phyloP scores from a whole-genome alignment of 75 land plant genomes.

The Pinus albicaulis region DNA sequence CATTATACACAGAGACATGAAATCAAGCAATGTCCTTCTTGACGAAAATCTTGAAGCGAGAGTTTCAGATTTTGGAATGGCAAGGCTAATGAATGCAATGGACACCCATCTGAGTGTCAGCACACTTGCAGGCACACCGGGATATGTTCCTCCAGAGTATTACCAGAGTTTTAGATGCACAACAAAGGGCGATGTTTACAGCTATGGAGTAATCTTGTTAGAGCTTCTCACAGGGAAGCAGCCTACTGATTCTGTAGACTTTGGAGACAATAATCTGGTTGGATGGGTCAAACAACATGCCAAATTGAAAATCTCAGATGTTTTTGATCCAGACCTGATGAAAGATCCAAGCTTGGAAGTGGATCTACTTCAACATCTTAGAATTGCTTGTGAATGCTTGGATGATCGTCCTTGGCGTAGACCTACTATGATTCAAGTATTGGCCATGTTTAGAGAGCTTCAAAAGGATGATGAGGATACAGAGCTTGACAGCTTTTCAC shows the following conservation, averaged over 20 bases:
- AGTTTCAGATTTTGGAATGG: slow-evolving; percentile 70
- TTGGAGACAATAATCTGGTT: slow-evolving; percentile 41
- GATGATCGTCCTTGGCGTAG: slow-evolving; percentile 43
- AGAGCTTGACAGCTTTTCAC: slow-evolving; percentile 17
- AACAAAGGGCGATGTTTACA: slow-evolving; percentile 57
- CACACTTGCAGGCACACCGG: slow-evolving; percentile 51
- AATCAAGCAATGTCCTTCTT: slow-evolving; percentile 63
- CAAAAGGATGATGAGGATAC: slow-evolving; percentile 25
- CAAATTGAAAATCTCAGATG: slow-evolving; percentile 17
- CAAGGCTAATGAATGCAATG: slow-evolving; percentile 41
- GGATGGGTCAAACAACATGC: slow-evolving; percentile 46
- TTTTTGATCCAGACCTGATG: slow-evolving; percentile 31
- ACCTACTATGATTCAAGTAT: slow-evolving; percentile 50
- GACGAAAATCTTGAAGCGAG: slow-evolving; percentile 53
- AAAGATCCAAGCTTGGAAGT: slow-evolving; percentile 26
- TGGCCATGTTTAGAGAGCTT: slow-evolving; percentile 48
- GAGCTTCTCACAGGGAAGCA: slow-evolving; percentile 51
- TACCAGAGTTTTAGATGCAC: slow-evolving; percentile 58
- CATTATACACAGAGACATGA: slow-evolving; percentile 68
- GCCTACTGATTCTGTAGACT: slow-evolving; percentile 39
- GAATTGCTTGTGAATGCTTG: slow-evolving; percentile 43
- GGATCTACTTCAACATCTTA: slow-evolving; percentile 39
- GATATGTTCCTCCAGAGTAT: slow-evolving; percentile 65
- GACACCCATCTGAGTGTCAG: slow-evolving; percentile 56
- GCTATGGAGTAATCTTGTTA: slow-evolving; percentile 55